A percentile compares a stretch with the other conserved stretches of the same genome.
Conservation (phyloP, 768 basidiomycete species). For the Amanita muscaria region DNA sequence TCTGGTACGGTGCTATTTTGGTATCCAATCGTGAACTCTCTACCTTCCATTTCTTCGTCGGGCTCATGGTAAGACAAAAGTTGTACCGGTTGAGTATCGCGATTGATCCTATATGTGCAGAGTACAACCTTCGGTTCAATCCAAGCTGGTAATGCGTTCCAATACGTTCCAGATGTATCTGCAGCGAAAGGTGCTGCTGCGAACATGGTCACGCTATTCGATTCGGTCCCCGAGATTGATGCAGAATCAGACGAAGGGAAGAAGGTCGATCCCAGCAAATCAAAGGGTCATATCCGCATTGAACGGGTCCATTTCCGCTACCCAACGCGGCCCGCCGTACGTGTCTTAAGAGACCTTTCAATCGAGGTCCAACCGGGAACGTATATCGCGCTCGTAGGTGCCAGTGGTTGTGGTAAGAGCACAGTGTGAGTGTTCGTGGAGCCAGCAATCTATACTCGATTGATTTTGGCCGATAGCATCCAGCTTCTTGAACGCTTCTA, state of each 20-base stretch:
- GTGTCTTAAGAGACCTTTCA: slow-evolving; percentile 73
- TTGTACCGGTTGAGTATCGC: neutral
- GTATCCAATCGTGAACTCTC: slow-evolving; percentile 45
- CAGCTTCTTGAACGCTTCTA: slow-evolving; percentile 83
- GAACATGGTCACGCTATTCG: slow-evolving; percentile 70
- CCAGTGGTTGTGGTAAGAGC: slow-evolving; percentile 75
- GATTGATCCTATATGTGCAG: slow-evolving; percentile 6
- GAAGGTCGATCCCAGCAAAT: slow-evolving; percentile 30
- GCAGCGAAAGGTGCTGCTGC: slow-evolving; percentile 73
- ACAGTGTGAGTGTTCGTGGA: slow-evolving; percentile 47
- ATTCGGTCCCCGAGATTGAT: slow-evolving; percentile 71
- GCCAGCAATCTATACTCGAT: neutral
- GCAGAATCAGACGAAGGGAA: slow-evolving; percentile 65
- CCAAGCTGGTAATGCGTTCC: slow-evolving; percentile 80
- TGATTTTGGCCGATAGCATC: slow-evolving; percentile 35
- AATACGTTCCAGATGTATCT: slow-evolving; percentile 82
- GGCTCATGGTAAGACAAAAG: slow-evolving; percentile 55
- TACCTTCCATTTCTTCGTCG: slow-evolving; percentile 70
- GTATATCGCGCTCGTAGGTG: slow-evolving; percentile 76
- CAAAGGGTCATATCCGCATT: slow-evolving; percentile 60
- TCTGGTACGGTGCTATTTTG: slow-evolving; percentile 66
- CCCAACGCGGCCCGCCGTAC: slow-evolving; percentile 76
- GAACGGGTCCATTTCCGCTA: slow-evolving; percentile 86
- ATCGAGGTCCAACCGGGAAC: slow-evolving; percentile 67
- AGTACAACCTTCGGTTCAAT: slow-evolving; percentile 75